Evolutionary conservation across 2,329 filamentous ascomycete species (phyloP), one percentile per base, ranked within the genome.

Genomic region (Talaromyces sp.): DNA sequence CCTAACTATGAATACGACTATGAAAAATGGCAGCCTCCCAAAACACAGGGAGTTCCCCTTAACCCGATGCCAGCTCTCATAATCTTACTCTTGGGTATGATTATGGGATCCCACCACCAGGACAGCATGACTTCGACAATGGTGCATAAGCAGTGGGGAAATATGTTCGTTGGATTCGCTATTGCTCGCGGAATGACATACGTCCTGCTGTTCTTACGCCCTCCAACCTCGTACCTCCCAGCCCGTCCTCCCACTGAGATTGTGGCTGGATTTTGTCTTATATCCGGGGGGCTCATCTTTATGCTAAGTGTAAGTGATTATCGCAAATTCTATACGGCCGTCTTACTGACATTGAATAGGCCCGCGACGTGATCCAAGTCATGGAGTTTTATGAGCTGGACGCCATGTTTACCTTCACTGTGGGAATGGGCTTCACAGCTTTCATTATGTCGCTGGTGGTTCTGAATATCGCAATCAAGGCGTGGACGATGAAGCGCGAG

Each of bases 51-150:
- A 27, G 84, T 92, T 65, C 90, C 92, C 1, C 81, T 94, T 71
- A 97, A 97, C 73, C 93, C 92, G 0, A 85, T 97, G 66, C 94
- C 93, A 0, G 90, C 88, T 0, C 80, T 97, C 3, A 85, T 96
- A 54, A 93, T 97, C 65, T 80, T 97, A 60, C 80, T 97, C 0
- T 81, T 97, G 1, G 94, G 94, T 35, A 85, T 92, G 72, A 94
- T 96, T 89, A 97, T 97, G 93, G 89, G 89, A 70, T 91, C 90
- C 24, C 93, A 97, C 74, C 90, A 93, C 61, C 92, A 96, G 72
- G 74, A 80, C 27, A 90, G 86, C 61, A 91, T 91, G 88, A 83
- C 92, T 52, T 93, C 91, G 11, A 90, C 87, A 66, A 96, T 93
- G 90, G 84, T 97, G 54, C 93, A 97, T 77, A 88, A 88, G 70